phyloP scores from a whole-genome alignment of 2,329 filamentous ascomycete genomes.

The Geosmithia putterillii region DNA sequence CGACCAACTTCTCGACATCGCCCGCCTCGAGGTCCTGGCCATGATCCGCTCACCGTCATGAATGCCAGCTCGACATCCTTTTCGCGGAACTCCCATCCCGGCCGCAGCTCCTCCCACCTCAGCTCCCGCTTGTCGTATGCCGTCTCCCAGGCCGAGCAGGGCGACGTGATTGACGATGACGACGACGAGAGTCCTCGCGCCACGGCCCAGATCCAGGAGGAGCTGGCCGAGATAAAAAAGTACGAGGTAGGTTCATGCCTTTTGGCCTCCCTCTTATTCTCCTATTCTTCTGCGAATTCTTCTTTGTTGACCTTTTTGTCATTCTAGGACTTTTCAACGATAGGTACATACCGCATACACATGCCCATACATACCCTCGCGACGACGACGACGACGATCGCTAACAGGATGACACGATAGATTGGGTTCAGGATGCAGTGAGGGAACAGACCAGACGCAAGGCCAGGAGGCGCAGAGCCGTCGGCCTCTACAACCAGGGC shows the following conservation, averaged over 20 bases:
- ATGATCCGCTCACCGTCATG: conserved; percentile 31
- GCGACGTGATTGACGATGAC: conserved; percentile 36
- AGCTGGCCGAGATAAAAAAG: conserved; percentile 94
- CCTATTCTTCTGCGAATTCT: not conserved
- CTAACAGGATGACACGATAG: too few relatives aligned
- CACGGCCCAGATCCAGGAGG: conserved; percentile 71
- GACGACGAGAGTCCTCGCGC: conserved; percentile 25
- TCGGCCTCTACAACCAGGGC: conserved; percentile 59
- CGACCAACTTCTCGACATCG: not conserved
- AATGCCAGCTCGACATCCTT: conserved; percentile 41
- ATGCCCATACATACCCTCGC: not conserved
- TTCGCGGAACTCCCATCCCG: conserved; percentile 19
- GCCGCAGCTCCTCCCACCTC: conserved; percentile 39
- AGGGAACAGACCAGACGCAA: conserved; percentile 78
- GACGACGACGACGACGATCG: too few relatives aligned
- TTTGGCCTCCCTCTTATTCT: not conserved
- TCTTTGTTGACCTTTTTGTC: not conserved
- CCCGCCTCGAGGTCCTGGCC: not conserved
- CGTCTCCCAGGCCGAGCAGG: conserved; percentile 52
- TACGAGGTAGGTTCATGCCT: conserved; percentile 54
- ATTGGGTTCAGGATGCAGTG: conserved; percentile 97
- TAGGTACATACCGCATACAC: conserved; percentile 38
- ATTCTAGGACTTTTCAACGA: conserved; percentile 77
- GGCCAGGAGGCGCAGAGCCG: conserved; percentile 58
- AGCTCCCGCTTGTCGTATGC: conserved; percentile 55